phyloP scores from a whole-genome alignment of 2,329 filamentous ascomycete species.

The Penicillium polonicum region DNA sequence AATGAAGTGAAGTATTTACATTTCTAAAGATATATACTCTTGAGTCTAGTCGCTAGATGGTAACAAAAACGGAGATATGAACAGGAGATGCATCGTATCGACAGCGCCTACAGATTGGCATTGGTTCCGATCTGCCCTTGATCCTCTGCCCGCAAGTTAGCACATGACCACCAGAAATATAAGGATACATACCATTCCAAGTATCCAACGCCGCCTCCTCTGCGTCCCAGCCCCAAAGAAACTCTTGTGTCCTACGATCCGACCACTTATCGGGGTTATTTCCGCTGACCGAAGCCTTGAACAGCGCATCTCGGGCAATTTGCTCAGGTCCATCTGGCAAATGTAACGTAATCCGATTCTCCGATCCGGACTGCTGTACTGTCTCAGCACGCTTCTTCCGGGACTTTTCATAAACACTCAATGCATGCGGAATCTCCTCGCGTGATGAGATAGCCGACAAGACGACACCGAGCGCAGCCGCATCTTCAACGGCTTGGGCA shows the following conservation, averaged over 20 bases:
- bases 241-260: constrained; percentile 61
- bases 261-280: constrained; percentile 62
- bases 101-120: constrained; percentile 18
- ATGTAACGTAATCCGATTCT: constrained; percentile 40
- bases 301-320: constrained; percentile 42
- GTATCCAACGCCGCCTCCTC: constrained; percentile 33
- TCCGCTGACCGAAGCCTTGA: constrained; percentile 28
- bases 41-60: neutral
- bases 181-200: constrained; percentile 29
- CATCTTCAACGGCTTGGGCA: constrained; percentile 49
- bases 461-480: constrained; percentile 36
- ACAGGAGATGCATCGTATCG: neutral
- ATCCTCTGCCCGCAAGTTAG: constrained; percentile 6
- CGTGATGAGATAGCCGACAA: constrained; percentile 34
- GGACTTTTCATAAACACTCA: constrained; percentile 39
- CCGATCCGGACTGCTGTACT: constrained; percentile 38
- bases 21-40: constrained; percentile 6
- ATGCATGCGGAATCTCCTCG: constrained; percentile 34
- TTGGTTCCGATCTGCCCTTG: constrained; percentile 5
- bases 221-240: constrained; percentile 41
- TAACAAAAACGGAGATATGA: neutral
- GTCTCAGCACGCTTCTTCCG: constrained; percentile 42
- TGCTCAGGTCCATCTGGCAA: constrained; percentile 43
- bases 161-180: neutral
- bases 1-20: constrained; percentile 5